These are phyloP conservation scores for Aquilaria agallochum DNA, from an alignment of 441 rosid genomes.

Conservation along the genomic window DNA sequence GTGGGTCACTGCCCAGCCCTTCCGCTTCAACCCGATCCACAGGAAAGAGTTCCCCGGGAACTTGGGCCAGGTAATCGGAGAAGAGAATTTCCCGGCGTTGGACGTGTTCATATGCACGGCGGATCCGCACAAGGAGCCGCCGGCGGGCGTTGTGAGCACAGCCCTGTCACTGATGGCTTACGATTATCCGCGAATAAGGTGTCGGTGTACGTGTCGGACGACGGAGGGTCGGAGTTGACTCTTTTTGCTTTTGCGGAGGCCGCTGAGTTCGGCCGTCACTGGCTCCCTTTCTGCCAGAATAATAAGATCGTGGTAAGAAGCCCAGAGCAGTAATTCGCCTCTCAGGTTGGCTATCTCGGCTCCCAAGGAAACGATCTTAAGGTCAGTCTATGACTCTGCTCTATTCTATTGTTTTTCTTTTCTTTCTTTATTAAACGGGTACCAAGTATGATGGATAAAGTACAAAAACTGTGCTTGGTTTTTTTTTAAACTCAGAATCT, in stretches of 20 bases:
- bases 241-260: conserved; percentile 43
- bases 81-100: conserved; percentile 16
- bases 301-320: conserved; percentile 31
- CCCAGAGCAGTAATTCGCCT: conserved; percentile 43
- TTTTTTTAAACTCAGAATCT: too few species aligned
- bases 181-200: conserved; percentile 39
- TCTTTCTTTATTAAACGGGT: too few species aligned
- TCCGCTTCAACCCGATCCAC: conserved; percentile 17
- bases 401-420: too few species aligned
- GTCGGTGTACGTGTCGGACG: conserved; percentile 57
- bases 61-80: conserved; percentile 15
- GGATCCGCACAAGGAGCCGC: conserved; percentile 34
- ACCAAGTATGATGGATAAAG: too few species aligned
- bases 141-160: conserved; percentile 30
- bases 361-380: too few species aligned
- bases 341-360: neutral
- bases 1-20: conserved; percentile 24
- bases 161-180: conserved; percentile 33
- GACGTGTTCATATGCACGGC: conserved; percentile 22
- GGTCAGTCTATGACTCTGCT: too few species aligned
- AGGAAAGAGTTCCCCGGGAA: conserved; percentile 21
- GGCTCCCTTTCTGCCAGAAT: conserved; percentile 50
- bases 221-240: conserved; percentile 44
- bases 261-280: conserved; percentile 34
- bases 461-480: too few species aligned